These are phyloP conservation scores for Pisolithus tinctorius DNA, from an alignment of 768 basidiomycete genomes.

Conservation along the genomic window DNA sequence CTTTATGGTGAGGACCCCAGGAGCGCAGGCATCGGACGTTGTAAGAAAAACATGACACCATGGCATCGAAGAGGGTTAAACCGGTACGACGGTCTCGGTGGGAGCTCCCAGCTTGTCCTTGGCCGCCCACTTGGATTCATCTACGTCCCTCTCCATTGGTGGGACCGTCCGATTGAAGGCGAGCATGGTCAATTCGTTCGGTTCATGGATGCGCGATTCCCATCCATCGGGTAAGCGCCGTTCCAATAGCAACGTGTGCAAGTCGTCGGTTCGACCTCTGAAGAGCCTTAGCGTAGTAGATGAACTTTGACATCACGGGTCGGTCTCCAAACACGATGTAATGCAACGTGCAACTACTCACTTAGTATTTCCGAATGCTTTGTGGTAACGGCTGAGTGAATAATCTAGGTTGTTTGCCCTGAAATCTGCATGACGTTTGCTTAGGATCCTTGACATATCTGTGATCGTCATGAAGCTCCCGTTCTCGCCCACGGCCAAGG, in stretches of 20 bases:
- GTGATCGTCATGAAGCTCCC: conserved; percentile 41
- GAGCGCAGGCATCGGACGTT: too few species aligned
- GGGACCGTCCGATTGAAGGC: conserved; percentile 37
- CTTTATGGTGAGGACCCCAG: too few species aligned
- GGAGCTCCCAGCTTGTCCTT: not conserved
- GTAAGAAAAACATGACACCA: not conserved
- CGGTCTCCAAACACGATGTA: not conserved
- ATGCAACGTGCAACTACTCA: conserved; percentile 26
- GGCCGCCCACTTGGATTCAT: conserved; percentile 1
- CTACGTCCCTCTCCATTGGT: conserved; percentile 1
- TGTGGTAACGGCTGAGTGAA: conserved; percentile 44
- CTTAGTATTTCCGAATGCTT: conserved; percentile 65
- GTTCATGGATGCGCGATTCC: conserved; percentile 54
- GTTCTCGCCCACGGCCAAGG: conserved; percentile 53
- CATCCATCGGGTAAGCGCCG: conserved; percentile 67
- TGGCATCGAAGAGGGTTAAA: not conserved
- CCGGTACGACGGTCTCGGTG: too few species aligned
- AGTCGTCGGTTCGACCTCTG: conserved; percentile 52
- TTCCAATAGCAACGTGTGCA: conserved; percentile 52
- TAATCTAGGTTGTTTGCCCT: conserved; percentile 52
- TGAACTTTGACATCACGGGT: conserved; percentile 33
- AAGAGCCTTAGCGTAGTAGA: conserved; percentile 59
- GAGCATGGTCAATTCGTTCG: conserved; percentile 52
- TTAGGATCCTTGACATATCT: conserved; percentile 53
- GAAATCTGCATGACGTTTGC: conserved; percentile 59